Evolutionary conservation across 2,329 filamentous ascomycete genomes (phyloP).

Genomic region (Chrysosporium keratinophilum): DNA sequence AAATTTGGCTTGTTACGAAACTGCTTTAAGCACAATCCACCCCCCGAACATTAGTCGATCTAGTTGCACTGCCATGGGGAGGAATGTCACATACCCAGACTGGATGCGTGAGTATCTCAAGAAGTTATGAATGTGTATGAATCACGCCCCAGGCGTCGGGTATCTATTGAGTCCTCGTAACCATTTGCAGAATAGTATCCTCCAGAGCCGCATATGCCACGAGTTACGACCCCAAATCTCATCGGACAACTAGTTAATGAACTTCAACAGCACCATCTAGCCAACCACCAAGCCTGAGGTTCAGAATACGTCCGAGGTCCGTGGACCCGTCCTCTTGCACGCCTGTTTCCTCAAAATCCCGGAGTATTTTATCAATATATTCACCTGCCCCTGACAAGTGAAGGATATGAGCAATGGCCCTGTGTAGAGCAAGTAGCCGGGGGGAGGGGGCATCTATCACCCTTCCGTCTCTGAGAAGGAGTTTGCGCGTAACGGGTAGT

Average conservation of each 20-base stretch:
- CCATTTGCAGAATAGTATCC: too few relatives aligned
- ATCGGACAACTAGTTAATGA: not conserved
- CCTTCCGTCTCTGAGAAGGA: conserved; percentile 20
- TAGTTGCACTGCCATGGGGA: conserved; percentile 7
- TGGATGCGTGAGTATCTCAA: conserved; percentile 10
- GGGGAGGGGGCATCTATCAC: conserved; percentile 23
- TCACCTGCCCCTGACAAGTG: too few relatives aligned
- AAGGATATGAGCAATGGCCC: conserved; percentile 17
- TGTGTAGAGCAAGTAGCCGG: conserved; percentile 17
- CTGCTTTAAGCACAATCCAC: conserved; percentile 10
- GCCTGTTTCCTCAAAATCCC: conserved; percentile 23
- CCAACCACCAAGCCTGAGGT: conserved; percentile 8
- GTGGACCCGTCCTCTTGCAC: conserved; percentile 17
- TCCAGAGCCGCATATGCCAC: not conserved
- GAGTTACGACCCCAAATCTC: not conserved
- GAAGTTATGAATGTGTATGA: conserved; percentile 8
- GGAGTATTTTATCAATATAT: conserved; percentile 17
- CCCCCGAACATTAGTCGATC: conserved; percentile 10
- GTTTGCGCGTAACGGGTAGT: conserved; percentile 7
- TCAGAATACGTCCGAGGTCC: conserved; percentile 13
- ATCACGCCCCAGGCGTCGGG: too few relatives aligned
- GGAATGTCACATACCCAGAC: conserved; percentile 13
- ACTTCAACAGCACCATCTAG: conserved; percentile 4
- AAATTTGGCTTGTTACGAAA: conserved; percentile 11
- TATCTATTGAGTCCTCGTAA: too few relatives aligned